Percentiles rank a stretch among this genome's conserved stretches.
phyloP scores from a whole-genome alignment of 306 rosid genomes.

The Cyamopsis tetragonoloba region DNA sequence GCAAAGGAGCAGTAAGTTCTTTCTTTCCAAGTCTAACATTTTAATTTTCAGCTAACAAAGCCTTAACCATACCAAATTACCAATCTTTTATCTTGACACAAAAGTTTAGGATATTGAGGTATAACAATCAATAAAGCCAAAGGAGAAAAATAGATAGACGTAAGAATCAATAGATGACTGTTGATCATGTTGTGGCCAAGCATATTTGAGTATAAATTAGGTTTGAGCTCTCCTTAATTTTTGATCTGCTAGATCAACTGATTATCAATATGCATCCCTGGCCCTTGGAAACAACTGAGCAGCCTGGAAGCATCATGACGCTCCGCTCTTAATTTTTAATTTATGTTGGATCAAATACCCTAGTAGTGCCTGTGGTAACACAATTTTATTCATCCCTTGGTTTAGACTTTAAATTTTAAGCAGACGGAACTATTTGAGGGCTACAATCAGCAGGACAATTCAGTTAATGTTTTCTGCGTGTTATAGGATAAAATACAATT shows the following conservation, averaged over 20 bases:
- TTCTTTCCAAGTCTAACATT: constrained; percentile 3
- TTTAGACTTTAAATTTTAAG: neutral
- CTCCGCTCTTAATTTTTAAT: neutral
- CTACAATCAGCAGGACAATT: neutral
- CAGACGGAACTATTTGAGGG: constrained; percentile 2
- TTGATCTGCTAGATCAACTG: neutral
- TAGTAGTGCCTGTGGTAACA: neutral
- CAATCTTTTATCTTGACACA: neutral
- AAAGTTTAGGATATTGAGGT: constrained; percentile 12
- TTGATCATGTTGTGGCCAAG: neutral
- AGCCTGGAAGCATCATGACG: neutral
- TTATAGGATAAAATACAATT: neutral
- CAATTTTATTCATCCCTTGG: neutral
- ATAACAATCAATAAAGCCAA: neutral
- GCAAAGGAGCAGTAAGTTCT: constrained; percentile 91
- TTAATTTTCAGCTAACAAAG: constrained; percentile 11
- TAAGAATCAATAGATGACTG: neutral
- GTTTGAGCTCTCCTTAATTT: neutral
- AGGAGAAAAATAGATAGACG: neutral
- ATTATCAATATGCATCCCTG: neutral
- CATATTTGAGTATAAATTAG: constrained; percentile 4
- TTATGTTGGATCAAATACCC: neutral
- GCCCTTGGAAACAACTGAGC: neutral
- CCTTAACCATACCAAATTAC: neutral
- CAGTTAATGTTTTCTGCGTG: neutral